These are phyloP conservation scores for Tuber brumale DNA, from an alignment of 495 filamentous ascomycete species.

Conservation along the genomic window DNA sequence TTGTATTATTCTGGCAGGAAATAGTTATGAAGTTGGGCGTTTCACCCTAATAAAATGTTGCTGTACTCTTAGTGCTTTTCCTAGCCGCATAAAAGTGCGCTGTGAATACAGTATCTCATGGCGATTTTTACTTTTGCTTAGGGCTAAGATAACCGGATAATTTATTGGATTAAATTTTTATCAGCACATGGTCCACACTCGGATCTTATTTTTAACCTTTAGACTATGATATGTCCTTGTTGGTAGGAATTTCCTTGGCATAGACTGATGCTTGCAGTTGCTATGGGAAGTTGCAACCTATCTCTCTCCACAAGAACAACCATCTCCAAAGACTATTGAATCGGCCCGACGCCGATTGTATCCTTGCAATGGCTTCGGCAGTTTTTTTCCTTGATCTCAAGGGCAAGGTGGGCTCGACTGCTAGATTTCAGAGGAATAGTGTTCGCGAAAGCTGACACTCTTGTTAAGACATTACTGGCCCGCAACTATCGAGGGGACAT, in stretches of 20 bases:
- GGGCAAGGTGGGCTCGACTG: slow-evolving; percentile 73
- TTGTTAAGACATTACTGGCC: slow-evolving; percentile 79
- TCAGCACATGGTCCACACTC: no score
- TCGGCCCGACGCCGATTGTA: no score
- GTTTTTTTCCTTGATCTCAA: slow-evolving; percentile 99
- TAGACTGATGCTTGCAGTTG: no score
- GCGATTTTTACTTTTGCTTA: not conserved
- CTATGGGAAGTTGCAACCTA: no score
- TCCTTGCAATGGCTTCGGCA: slow-evolving; percentile 78
- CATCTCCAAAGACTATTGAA: no score
- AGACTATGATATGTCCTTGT: no score
- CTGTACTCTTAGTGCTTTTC: not conserved
- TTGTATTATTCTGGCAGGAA: not conserved
- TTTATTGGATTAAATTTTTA: no score
- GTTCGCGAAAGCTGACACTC: slow-evolving; percentile 40
- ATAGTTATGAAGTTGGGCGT: not conserved
- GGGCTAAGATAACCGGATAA: no score
- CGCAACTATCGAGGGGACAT: slow-evolving; percentile 99
- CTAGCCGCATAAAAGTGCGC: not conserved
- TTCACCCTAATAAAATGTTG: not conserved
- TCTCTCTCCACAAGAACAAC: no score
- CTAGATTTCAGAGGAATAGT: slow-evolving; percentile 7
- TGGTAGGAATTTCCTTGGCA: no score
- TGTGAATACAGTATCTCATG: not conserved
- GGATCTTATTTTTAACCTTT: no score